phyloP scores from a whole-genome alignment of 2,329 filamentous ascomycete genomes.

The Emergomyces pasteurianus region DNA sequence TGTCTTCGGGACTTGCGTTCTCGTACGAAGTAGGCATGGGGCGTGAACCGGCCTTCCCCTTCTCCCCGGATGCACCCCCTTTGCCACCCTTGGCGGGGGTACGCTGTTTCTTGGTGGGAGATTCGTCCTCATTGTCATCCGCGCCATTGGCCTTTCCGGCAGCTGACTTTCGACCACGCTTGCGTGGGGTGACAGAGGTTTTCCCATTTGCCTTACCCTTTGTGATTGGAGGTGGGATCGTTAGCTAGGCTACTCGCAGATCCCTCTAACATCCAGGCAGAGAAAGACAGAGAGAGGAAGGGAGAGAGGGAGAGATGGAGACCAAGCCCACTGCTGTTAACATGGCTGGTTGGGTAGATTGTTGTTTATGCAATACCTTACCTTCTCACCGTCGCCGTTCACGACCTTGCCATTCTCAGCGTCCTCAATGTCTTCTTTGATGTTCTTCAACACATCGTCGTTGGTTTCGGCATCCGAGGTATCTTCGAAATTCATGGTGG shows the following conservation, averaged over 20 bases:
- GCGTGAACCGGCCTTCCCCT: slow-evolving; percentile 7
- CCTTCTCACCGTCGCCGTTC: neutral
- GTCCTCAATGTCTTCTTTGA: neutral
- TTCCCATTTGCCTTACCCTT: neutral
- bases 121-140: neutral
- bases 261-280: no score
- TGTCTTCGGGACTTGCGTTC: slow-evolving; percentile 13
- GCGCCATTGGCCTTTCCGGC: neutral
- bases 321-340: neutral
- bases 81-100: slow-evolving; percentile 2
- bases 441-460: neutral
- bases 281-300: no score
- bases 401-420: neutral
- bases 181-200: slow-evolving; percentile 12
- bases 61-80: neutral
- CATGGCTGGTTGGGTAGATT: neutral
- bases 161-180: slow-evolving; percentile 14
- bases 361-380: neutral
- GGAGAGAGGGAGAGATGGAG: neutral
- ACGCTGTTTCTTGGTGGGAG: slow-evolving; percentile 6
- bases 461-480: neutral
- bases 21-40: slow-evolving; percentile 17
- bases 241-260: neutral
- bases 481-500: neutral
- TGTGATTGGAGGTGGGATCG: neutral